Conservation (phyloP, 2,329 filamentous ascomycete species). For the Lachnellula occidentalis region DNA sequence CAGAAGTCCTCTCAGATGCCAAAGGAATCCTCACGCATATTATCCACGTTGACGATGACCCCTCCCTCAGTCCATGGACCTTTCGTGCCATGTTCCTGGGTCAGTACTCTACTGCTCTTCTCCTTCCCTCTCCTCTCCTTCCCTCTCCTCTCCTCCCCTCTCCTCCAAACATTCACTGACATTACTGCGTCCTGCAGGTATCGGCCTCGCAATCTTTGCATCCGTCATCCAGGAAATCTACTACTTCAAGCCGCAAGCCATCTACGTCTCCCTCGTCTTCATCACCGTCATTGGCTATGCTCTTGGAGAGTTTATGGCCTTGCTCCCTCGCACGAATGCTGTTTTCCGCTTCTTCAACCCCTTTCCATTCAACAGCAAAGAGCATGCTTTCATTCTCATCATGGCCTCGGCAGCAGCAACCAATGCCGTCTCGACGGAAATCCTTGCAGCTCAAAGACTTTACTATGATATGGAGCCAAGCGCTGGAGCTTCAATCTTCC, state of each 20-base stretch:
- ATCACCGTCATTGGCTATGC: constrained; percentile 39
- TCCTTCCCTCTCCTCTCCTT: not conserved
- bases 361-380: constrained; percentile 34
- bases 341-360: constrained; percentile 37
- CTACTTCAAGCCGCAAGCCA: constrained; percentile 42
- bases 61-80: constrained; percentile 32
- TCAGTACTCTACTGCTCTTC: constrained; percentile 3
- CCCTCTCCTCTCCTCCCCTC: not conserved
- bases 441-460: constrained; percentile 39
- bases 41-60: constrained; percentile 35
- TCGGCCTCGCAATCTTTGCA: constrained; percentile 32
- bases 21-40: constrained; percentile 31
- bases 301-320: constrained; percentile 36
- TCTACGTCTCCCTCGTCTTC: constrained; percentile 40
- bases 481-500: constrained; percentile 53
- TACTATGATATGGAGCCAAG: constrained; percentile 36
- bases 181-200: constrained; percentile 13
- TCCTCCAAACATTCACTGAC: not conserved
- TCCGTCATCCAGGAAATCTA: constrained; percentile 39
- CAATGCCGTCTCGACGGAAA: constrained; percentile 40
- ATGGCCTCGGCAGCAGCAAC: constrained; percentile 67
- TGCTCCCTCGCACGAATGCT: constrained; percentile 33
- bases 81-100: constrained; percentile 35
- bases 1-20: constrained; percentile 18
- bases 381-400: constrained; percentile 44